These are phyloP conservation scores for Scutellaria barbata DNA, from an alignment of 257 asterid genomes.

Conservation along the genomic window DNA sequence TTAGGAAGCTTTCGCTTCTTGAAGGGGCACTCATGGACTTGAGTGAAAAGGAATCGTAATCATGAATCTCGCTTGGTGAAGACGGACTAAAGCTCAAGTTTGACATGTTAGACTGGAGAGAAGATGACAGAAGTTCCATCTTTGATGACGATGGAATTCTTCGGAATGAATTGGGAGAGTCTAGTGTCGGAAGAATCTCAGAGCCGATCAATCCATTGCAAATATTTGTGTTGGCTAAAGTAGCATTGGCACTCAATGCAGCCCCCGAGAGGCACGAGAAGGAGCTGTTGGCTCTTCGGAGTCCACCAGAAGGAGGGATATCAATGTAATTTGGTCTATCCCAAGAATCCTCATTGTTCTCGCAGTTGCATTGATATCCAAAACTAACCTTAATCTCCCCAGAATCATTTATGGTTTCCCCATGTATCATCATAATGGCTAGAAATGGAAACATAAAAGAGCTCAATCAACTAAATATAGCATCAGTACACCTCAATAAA, in stretches of 20 bases:
- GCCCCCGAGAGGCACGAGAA: conserved; percentile 96
- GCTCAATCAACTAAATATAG: conserved; percentile 6
- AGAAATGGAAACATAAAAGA: conserved; percentile 12
- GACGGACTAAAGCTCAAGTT: conserved; percentile 83
- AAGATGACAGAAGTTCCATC: conserved; percentile 72
- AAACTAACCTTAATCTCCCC: conserved; percentile 83
- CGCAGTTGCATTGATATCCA: conserved; percentile 69
- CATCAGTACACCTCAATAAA: not conserved
- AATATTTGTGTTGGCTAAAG: conserved; percentile 90
- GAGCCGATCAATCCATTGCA: conserved; percentile 90
- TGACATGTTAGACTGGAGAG: conserved; percentile 78
- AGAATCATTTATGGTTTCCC: conserved; percentile 48
- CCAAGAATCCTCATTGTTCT: conserved; percentile 43
- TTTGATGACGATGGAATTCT: conserved; percentile 79
- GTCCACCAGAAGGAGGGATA: conserved; percentile 57
- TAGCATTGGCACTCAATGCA: conserved; percentile 88
- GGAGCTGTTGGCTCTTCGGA: conserved; percentile 63
- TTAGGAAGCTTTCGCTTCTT: conserved; percentile 69
- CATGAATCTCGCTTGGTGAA: conserved; percentile 62
- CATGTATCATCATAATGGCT: conserved; percentile 58
- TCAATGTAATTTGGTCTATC: conserved; percentile 57
- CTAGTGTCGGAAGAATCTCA: conserved; percentile 82
- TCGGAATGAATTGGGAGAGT: conserved; percentile 89
- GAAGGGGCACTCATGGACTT: conserved; percentile 62
- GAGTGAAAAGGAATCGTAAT: conserved; percentile 57